Conservation (phyloP, 768 basidiomycete species). For the Naganishia friedmannii region DNA sequence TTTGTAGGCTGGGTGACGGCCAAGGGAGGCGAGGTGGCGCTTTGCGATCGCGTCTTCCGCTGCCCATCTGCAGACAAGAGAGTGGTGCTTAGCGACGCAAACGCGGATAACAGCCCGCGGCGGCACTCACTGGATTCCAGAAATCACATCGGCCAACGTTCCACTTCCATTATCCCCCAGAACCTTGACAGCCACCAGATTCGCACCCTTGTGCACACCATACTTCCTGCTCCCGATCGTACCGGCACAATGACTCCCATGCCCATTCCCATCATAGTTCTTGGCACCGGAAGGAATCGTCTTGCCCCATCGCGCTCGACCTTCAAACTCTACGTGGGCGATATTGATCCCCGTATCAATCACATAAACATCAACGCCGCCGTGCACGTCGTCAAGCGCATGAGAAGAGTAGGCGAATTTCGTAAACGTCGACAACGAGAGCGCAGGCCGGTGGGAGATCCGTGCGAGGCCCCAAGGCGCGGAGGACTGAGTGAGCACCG, state of each 20-base stretch:
- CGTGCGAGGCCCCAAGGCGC: conserved; percentile 81
- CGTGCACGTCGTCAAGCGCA: conserved; percentile 57
- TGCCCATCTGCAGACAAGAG: conserved; percentile 60
- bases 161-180: conserved; percentile 93
- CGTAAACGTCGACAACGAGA: conserved; percentile 76
- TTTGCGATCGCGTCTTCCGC: conserved; percentile 57
- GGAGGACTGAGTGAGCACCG: conserved; percentile 36
- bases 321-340: conserved; percentile 78
- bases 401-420: conserved; percentile 67
- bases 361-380: conserved; percentile 82
- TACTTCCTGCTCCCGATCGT: conserved; percentile 91
- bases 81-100: neutral
- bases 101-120: neutral
- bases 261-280: conserved; percentile 91
- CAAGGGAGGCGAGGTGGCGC: conserved; percentile 68
- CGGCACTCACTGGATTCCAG: conserved; percentile 63
- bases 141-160: conserved; percentile 88
- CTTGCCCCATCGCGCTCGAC: conserved; percentile 72
- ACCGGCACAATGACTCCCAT: conserved; percentile 90
- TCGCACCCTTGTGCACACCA: conserved; percentile 91
- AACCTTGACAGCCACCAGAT: conserved; percentile 56
- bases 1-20: conserved; percentile 72
- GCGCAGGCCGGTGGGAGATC: conserved; percentile 76
- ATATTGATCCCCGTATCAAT: conserved; percentile 68
- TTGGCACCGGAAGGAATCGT: conserved; percentile 79